Evolutionary conservation across 352 stramenopile genomes (phyloP), one percentile per base, ranked within the genome.

Genomic region (Phytophthora macrochlamydospora): DNA sequence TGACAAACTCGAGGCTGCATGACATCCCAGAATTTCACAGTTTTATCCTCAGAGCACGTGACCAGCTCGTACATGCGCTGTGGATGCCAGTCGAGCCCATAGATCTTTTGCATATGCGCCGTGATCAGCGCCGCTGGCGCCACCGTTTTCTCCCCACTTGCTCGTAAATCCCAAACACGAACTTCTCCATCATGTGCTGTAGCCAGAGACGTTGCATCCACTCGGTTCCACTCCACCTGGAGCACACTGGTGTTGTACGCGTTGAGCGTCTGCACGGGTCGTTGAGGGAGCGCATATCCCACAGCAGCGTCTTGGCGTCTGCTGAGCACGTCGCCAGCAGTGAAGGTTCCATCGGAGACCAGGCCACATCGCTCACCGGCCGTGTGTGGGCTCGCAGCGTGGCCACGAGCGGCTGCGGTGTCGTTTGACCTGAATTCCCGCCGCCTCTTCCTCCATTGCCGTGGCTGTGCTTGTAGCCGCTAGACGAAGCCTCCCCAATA

Each of bases 21-120:
- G 3, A 92, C 72, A 62, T 93, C 77, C 87, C 87, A 95, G 37
- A 95, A 83, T 60, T 93, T 93, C 60, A 95, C 85, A 2, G 76
- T 92, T 70, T 91, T 91, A 66, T 94, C 87, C 46, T 94, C 87
- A 0, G 88, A 92, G 63, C 86, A 94, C 56, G 88, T 95, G n/a
- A 94, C 69, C 30, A 95, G 70, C 56, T 95, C 85, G 32, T 94
- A 78, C 74, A 81, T 75, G 11, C 81, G 81, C 65, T 81, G 76
- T 9, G 86, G 87, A 62, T 93, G 86, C 88, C 88, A 95, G 62
- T 94, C 86, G 5, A 95, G 63, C 2, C 79, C 83, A 54, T 90
- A 87, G 69, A 95, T 92, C 62, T 90, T 91, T 45, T 95, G 87
- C 82, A 92, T 90, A 59, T 93, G 87, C 18, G 85, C 87, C 0